Evolutionary conservation across 2,329 filamentous ascomycete species (phyloP), one percentile per base, ranked within the genome.

Genomic region (Cordyceps tenuipes): DNA sequence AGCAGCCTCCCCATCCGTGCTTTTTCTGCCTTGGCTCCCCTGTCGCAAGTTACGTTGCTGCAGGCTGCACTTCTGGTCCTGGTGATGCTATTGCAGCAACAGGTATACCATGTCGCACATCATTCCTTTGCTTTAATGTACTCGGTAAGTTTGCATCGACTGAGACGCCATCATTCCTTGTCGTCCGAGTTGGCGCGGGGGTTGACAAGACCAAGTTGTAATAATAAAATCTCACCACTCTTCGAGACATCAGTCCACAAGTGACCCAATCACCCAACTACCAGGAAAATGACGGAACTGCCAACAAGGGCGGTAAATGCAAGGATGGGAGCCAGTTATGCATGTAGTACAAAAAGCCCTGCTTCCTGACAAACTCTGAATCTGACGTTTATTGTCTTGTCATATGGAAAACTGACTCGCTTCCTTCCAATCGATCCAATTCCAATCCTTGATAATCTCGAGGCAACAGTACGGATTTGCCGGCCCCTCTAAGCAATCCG

Each of bases 231-330:
- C 57, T 59, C 19, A 59, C 57, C 57, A 59, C 41, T 52, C 39
- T 46, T 17, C 19, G 23, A 36, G 57, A 59, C 49, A 59, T 59
- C 57, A 59, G 57, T 59, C 57, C 57, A 59, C 57, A 47, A 59
- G 57, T 57, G 34, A 57, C 55, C 55, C 55, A 57, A 44, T 17
- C 41, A 17, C 2, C 43, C n/a, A 43, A 57, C 53, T 31, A 15
- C 43, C 21, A 59, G 41, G 41, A 39, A 53, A 59, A 39, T 15
- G n/a, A 34, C 57, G 57, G 48, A 53, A 48, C 26, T 12, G 12
- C 23, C 31, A 34, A 49, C 21, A 21, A 17, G 3, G 3, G 13
- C 26, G 48, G 6, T 23, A 51, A 21, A 23, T 23, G 9, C 31
- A 19, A 47, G 10, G 21, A 19, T 13, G 34, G 19, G 34, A 49